Conservation (phyloP, 2,329 filamentous ascomycete species). For the Immersiporthe knoxdaviesiana region DNA sequence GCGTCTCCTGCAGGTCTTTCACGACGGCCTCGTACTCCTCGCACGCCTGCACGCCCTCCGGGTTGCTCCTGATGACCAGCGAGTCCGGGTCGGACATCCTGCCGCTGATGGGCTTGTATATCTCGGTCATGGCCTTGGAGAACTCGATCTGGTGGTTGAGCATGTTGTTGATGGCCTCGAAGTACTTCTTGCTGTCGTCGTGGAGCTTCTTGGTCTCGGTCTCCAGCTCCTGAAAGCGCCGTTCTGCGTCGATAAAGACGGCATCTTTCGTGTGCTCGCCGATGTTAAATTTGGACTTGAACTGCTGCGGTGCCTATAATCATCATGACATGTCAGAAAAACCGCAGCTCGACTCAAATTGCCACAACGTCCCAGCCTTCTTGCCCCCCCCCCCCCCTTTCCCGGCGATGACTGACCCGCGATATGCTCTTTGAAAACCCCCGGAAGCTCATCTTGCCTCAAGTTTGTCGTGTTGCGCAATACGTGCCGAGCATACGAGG, state of each 20-base stretch:
- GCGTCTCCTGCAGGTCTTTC: constrained; percentile 82
- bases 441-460: constrained; percentile 83
- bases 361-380: not conserved
- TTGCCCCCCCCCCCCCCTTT: too few species aligned
- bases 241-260: constrained; percentile 92
- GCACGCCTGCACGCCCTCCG: constrained; percentile 90
- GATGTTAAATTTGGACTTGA: constrained; percentile 92
- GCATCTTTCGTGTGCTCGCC: constrained; percentile 94
- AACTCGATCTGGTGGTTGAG: constrained; percentile 97
- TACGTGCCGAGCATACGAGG: constrained; percentile 8
- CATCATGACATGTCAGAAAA: constrained; percentile 34
- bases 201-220: constrained; percentile 95
- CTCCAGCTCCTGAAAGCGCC: constrained; percentile 92
- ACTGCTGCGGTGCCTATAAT: constrained; percentile 79
- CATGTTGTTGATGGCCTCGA: constrained; percentile 98
- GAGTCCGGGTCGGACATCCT: constrained; percentile 91
- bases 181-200: constrained; percentile 97
- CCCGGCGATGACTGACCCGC: constrained; percentile 62
- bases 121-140: constrained; percentile 91
- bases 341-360: constrained; percentile 12
- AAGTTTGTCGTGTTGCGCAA: constrained; percentile 2
- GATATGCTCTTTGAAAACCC: constrained; percentile 89
- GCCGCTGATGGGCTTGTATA: constrained; percentile 98
- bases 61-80: constrained; percentile 79
- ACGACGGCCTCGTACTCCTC: constrained; percentile 96